phyloP scores from a whole-genome alignment of 1,139 yeast genomes.

The Petasospora rhodanensis region DNA sequence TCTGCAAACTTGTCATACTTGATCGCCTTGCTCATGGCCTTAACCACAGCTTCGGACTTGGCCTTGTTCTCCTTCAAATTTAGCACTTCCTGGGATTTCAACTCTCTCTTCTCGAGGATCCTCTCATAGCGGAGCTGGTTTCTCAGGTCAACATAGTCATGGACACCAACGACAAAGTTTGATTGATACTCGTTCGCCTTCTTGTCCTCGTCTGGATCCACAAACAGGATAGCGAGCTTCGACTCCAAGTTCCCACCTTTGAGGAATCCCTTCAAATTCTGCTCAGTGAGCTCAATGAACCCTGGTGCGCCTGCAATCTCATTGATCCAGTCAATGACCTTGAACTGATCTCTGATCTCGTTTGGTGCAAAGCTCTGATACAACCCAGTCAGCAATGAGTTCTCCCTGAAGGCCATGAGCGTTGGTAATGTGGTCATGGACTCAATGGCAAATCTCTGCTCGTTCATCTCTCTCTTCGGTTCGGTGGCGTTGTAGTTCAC shows the following conservation, averaged over 20 bases:
- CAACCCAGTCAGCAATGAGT: constrained; percentile 45
- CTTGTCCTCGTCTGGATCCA: constrained; percentile 8
- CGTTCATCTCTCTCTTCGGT: constrained; percentile 34
- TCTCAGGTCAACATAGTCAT: constrained; percentile 47
- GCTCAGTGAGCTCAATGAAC: constrained; percentile 24
- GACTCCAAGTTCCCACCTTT: constrained; percentile 1
- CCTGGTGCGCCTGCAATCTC: constrained; percentile 27
- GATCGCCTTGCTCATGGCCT: constrained; percentile 46
- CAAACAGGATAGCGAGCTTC: constrained; percentile 10
- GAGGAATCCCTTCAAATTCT: constrained; percentile 4
- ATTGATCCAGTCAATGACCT: constrained; percentile 29
- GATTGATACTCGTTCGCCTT: constrained; percentile 1
- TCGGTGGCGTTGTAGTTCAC: constrained; percentile 35
- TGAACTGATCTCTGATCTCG: constrained; percentile 48
- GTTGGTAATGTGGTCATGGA: constrained; percentile 59
- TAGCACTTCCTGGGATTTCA: constrained; percentile 40
- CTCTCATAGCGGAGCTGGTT: constrained; percentile 41
- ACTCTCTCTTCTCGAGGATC: constrained; percentile 35
- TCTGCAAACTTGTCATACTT: constrained; percentile 41
- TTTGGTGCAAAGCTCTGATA: constrained; percentile 60
- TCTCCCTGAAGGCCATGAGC: constrained; percentile 53
- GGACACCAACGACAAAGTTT: constrained; percentile 32
- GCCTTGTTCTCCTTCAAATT: constrained; percentile 42
- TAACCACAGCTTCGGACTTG: constrained; percentile 40
- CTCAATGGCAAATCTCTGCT: constrained; percentile 44